These are phyloP conservation scores for Vitis amurensis DNA, from an alignment of 164 flowering plant species.

Conservation along the genomic window DNA sequence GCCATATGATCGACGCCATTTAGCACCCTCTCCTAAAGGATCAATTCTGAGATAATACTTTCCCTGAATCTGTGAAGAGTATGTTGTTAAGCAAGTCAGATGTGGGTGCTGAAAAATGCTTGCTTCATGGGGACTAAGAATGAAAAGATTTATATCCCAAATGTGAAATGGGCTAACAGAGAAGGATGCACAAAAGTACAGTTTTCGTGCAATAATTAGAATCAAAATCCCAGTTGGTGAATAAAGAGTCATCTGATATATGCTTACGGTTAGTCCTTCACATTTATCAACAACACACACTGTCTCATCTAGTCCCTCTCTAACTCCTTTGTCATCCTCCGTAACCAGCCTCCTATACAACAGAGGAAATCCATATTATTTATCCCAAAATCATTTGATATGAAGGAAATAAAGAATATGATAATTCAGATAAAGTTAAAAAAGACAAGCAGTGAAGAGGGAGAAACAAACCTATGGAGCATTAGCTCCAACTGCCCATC, in stretches of 20 bases:
- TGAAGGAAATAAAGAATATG: too few species aligned
- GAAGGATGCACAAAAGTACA: too few species aligned
- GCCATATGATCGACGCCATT: constrained; percentile 87
- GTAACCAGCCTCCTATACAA: constrained; percentile 38
- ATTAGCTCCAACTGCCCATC: constrained; percentile 94
- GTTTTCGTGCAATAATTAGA: too few species aligned
- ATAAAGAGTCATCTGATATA: not conserved
- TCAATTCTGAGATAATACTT: constrained; percentile 76
- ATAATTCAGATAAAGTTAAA: not conserved
- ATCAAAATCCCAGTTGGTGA: too few species aligned
- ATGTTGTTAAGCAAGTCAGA: not conserved
- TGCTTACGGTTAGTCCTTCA: constrained; percentile 39
- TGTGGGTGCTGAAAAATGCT: not conserved
- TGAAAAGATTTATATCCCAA: too few species aligned
- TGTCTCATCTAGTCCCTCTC: constrained; percentile 45
- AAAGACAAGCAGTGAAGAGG: not conserved
- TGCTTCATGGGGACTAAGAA: too few species aligned
- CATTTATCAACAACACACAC: constrained; percentile 32
- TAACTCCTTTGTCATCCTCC: constrained; percentile 51
- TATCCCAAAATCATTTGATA: too few species aligned
- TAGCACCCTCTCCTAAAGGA: constrained; percentile 88
- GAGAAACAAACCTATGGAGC: constrained; percentile 75
- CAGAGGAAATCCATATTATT: not conserved
- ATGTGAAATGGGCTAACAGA: too few species aligned
- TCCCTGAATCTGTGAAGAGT: constrained; percentile 66